phyloP scores from a whole-genome alignment of 225 moss, liverwort and hornwort species.

The Physcomitrellopsis africana region DNA sequence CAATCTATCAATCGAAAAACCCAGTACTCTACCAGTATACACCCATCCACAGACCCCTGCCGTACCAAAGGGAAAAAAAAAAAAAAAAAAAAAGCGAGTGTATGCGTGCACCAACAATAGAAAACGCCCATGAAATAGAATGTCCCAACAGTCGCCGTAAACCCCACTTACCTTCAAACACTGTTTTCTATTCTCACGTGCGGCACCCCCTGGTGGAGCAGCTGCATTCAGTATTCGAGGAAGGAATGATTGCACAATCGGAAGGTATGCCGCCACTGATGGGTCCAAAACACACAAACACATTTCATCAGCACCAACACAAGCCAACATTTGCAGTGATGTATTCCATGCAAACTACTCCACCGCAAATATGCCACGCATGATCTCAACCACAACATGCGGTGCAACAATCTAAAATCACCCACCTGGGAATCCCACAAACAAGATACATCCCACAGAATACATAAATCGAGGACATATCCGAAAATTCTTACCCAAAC shows the following conservation, averaged over 20 bases:
- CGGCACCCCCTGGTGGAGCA: constrained; percentile 89
- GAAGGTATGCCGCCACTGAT: constrained; percentile 75
- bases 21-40: not conserved
- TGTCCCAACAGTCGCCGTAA: not conserved
- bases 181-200: constrained; percentile 94
- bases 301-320: constrained; percentile 13
- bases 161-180: constrained; percentile 81
- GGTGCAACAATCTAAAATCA: not conserved
- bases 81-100: not conserved
- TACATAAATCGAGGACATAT: not conserved
- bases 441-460: not conserved
- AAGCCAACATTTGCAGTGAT: not conserved
- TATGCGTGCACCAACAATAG: not conserved
- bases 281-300: not conserved
- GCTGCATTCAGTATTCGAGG: constrained; percentile 96
- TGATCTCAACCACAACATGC: not conserved
- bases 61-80: not conserved
- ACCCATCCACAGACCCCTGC: constrained; percentile 1
- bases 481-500: not conserved
- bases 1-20: not conserved
- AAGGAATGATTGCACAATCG: constrained; percentile 82
- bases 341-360: not conserved
- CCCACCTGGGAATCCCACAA: not conserved
- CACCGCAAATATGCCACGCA: not conserved
- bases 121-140: not conserved